Evolutionary conservation across 208 protist genomes (phyloP).

Genomic region (Tritrichomonas musculus): DNA sequence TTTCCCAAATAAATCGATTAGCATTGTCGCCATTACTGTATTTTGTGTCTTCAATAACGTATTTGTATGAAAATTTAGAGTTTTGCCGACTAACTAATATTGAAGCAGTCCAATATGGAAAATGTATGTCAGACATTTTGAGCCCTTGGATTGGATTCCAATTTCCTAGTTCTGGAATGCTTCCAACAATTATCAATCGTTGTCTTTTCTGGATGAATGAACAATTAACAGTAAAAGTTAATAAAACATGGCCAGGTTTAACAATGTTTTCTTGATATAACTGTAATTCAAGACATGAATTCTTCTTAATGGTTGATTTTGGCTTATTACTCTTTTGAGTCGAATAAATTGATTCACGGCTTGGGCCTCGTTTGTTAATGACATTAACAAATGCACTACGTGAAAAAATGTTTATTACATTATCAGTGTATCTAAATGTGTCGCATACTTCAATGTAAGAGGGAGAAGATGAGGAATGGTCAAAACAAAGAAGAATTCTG

Average conservation of each 20-base stretch:
- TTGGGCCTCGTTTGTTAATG: not conserved
- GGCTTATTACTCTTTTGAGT: not conserved
- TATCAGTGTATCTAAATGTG: not conserved
- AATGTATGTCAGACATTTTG: not conserved
- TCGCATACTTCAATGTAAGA: not conserved
- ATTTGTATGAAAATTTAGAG: not conserved
- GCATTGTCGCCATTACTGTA: not conserved
- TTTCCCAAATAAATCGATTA: slow-evolving; percentile 23
- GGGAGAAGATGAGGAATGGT: not conserved
- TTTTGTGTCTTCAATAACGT: not conserved
- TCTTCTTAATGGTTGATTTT: not conserved
- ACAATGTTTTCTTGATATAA: not conserved
- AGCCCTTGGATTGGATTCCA: not conserved
- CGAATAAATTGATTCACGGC: not conserved
- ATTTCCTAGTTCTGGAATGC: not conserved
- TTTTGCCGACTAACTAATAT: not conserved
- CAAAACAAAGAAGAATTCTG: not conserved
- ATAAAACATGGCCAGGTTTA: too few species aligned
- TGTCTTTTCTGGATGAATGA: not conserved
- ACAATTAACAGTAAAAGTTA: not conserved
- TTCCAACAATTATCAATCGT: not conserved
- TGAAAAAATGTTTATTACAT: not conserved
- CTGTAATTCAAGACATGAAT: too few species aligned
- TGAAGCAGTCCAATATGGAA: not conserved
- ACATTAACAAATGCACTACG: not conserved